Conservation (phyloP, 2,329 filamentous ascomycete genomes). For the Xylaria sp. region DNA sequence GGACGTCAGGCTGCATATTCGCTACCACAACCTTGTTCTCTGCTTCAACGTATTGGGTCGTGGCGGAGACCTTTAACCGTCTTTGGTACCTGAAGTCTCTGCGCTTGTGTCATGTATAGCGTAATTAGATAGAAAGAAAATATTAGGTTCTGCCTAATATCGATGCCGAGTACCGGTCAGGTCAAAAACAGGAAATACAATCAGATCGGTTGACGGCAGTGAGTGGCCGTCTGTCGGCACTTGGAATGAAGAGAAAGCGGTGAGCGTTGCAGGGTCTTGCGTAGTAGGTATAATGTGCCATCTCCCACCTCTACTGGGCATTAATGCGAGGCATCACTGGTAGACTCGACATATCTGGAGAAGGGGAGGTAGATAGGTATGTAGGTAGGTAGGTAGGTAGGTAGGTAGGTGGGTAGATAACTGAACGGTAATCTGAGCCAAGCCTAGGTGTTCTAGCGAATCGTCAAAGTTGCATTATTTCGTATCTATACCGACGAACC, state of each 20-base stretch:
- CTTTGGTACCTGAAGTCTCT: slow-evolving; percentile 35
- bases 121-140: slow-evolving; percentile 9
- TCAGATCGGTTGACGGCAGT: slow-evolving; percentile 42
- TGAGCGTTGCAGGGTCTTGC: slow-evolving; percentile 32
- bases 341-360: slow-evolving; percentile 25
- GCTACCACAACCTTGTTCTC: slow-evolving; percentile 29
- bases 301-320: slow-evolving; percentile 33
- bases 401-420: background rate
- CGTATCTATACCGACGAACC: slow-evolving; percentile 29
- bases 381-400: background rate
- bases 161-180: slow-evolving; percentile 26
- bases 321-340: slow-evolving; percentile 37
- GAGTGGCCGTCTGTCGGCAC: slow-evolving; percentile 25
- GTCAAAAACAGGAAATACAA: slow-evolving; percentile 14
- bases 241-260: slow-evolving; percentile 35
- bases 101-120: slow-evolving; percentile 21
- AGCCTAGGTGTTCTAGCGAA: slow-evolving; percentile 20
- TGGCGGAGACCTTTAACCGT: slow-evolving; percentile 29
- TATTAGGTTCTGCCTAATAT: slow-evolving; percentile 28
- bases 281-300: slow-evolving; percentile 10
- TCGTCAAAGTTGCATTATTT: slow-evolving; percentile 28
- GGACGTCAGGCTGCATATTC: slow-evolving; percentile 42
- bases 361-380: slow-evolving; percentile 12
- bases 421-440: slow-evolving; percentile 14
- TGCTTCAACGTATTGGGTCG: slow-evolving; percentile 30